A percentile compares a stretch with the other conserved stretches of the same genome.
phyloP scores from a whole-genome alignment of 805 yeast species.

The Sugiyamaella mastotermitis region DNA sequence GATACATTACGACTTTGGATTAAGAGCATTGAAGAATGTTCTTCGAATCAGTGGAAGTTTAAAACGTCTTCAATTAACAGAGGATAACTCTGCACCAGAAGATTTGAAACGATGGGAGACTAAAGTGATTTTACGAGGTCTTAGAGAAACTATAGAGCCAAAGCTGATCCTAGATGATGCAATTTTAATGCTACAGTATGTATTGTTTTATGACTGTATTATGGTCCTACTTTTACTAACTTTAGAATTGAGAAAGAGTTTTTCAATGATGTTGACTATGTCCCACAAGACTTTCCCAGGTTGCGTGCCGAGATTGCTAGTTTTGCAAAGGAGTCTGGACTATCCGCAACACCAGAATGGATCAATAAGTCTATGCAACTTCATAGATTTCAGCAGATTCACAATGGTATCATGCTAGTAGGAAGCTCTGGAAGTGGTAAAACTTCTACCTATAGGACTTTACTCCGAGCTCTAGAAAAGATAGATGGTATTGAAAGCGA shows the following conservation, averaged over 20 bases:
- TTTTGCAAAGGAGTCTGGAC: conserved; percentile 29
- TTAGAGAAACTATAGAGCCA: conserved; percentile 62
- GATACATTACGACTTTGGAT: conserved; percentile 83
- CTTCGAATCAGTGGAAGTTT: conserved; percentile 52
- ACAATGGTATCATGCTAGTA: conserved; percentile 76
- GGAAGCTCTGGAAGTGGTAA: conserved; percentile 79
- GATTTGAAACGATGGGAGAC: conserved; percentile 8
- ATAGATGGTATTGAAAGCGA: conserved; percentile 35
- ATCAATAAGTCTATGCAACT: conserved; percentile 54
- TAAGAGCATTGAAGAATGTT: conserved; percentile 70
- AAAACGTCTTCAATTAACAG: conserved; percentile 23
- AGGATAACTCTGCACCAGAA: conserved; percentile 1
- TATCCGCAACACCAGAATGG: conserved; percentile 38
- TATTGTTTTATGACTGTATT: conserved; percentile 1
- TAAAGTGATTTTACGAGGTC: conserved; percentile 42
- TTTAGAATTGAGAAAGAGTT: conserved; percentile 17
- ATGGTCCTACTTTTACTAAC: conserved; percentile 1
- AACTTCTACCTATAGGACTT: conserved; percentile 44
- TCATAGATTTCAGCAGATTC: conserved; percentile 50
- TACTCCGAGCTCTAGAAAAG: conserved; percentile 39
- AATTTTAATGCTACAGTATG: conserved; percentile 28
- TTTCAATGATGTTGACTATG: conserved; percentile 18
- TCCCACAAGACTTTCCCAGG: conserved; percentile 22
- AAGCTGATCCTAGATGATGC: conserved; percentile 54
- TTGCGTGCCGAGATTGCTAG: conserved; percentile 26